Evolutionary conservation across 345 rosid genomes (phyloP).

Genomic region (Acer yangbiense): DNA sequence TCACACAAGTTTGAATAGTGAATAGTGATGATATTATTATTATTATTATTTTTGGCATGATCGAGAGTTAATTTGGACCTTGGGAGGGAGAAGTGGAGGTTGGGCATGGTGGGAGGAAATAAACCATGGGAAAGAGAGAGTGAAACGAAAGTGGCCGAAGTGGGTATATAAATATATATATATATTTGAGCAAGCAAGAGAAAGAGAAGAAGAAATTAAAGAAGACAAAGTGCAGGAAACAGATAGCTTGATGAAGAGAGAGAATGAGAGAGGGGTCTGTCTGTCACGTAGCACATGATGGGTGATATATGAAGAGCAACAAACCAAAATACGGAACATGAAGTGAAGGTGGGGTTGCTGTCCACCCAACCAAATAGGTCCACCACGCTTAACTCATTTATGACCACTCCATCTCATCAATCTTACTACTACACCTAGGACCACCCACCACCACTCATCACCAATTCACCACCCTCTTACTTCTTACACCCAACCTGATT

Average conservation of each 20-base stretch:
- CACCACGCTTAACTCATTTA: not conserved
- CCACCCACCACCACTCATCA: not conserved
- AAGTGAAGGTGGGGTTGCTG: not conserved
- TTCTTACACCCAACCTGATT: too few relatives aligned
- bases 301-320: constrained; percentile 17
- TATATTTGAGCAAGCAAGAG: not conserved
- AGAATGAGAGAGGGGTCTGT: not conserved
- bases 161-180: not conserved
- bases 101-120: constrained; percentile 41
- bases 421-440: not conserved
- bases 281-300: constrained; percentile 38
- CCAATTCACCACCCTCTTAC: too few relatives aligned
- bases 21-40: not conserved
- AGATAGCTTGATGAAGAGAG: not conserved
- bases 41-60: too few relatives aligned
- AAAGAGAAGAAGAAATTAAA: not conserved
- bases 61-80: constrained; percentile 18
- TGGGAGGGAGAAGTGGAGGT: constrained; percentile 41
- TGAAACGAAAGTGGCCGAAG: not conserved
- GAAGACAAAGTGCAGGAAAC: not conserved
- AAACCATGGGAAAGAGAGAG: constrained; percentile 45
- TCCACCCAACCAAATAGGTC: not conserved
- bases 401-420: not conserved
- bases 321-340: not conserved
- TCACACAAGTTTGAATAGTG: not conserved